These are phyloP conservation scores for Geum urbanum DNA, from an alignment of 306 rosid species.

Conservation along the genomic window DNA sequence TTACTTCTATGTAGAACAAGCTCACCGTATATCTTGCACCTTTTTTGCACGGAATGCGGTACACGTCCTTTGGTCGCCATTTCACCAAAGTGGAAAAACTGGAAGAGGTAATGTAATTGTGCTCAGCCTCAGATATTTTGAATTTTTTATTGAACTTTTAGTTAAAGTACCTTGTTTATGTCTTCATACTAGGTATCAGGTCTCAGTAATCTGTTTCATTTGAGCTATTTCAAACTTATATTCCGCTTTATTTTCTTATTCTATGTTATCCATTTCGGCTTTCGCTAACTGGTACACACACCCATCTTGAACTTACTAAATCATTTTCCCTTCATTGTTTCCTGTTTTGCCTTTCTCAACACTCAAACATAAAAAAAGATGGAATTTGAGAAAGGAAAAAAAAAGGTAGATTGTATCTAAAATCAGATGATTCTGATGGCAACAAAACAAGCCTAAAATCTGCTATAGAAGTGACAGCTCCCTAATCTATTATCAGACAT, in stretches of 20 bases:
- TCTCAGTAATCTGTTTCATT: background rate
- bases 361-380: too few species aligned
- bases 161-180: background rate
- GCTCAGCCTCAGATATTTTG: background rate
- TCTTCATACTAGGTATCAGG: background rate
- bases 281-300: too few species aligned
- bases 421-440: background rate
- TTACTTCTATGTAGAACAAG: conserved; percentile 55
- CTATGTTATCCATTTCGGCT: background rate
- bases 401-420: background rate
- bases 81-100: conserved; percentile 82
- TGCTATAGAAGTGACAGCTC: background rate
- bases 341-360: too few species aligned
- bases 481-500: background rate
- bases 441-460: background rate
- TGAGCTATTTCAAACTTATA: conserved; percentile 15
- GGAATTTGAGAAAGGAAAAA: too few species aligned
- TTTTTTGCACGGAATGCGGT: conserved; percentile 70
- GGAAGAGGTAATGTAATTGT: conserved; percentile 58
- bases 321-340: too few species aligned
- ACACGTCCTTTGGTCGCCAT: conserved; percentile 93
- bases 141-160: background rate
- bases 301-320: too few species aligned
- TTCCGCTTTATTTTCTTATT: background rate
- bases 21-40: conserved; percentile 76